Percentiles rank a stretch among this genome's conserved stretches.
These are phyloP conservation scores for Chamaecyparis obtusa DNA, from an alignment of 75 land plant species.

Conservation along the genomic window DNA sequence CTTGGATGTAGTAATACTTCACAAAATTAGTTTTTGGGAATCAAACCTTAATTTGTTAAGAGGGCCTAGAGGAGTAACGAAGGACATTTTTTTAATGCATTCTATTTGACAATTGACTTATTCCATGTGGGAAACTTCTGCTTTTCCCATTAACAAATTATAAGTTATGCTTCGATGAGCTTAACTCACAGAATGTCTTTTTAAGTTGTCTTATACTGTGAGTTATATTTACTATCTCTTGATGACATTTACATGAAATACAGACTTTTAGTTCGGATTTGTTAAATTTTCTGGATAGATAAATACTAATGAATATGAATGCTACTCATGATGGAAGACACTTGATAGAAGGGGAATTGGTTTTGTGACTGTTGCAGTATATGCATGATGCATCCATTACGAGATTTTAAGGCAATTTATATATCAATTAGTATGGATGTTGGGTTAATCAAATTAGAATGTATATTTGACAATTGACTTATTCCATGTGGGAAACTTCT, in stretches of 20 bases:
- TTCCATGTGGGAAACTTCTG: neutral
- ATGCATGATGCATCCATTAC: neutral
- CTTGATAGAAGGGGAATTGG: neutral
- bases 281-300: neutral
- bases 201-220: neutral
- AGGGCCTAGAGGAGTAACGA: neutral
- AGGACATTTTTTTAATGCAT: neutral
- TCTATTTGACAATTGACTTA: neutral
- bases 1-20: neutral
- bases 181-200: neutral
- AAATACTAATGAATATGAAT: neutral
- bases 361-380: neutral
- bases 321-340: neutral
- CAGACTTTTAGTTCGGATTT: neutral
- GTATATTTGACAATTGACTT: neutral
- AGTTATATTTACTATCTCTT: neutral
- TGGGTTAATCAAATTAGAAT: neutral
- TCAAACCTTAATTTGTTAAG: neutral
- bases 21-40: neutral
- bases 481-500: neutral
- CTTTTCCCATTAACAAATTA: neutral
- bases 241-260: neutral
- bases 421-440: neutral
- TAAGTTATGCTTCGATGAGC: neutral
- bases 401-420: neutral